phyloP scores from a whole-genome alignment of 148 eudicot species.

The Rhododendron ovatum region DNA sequence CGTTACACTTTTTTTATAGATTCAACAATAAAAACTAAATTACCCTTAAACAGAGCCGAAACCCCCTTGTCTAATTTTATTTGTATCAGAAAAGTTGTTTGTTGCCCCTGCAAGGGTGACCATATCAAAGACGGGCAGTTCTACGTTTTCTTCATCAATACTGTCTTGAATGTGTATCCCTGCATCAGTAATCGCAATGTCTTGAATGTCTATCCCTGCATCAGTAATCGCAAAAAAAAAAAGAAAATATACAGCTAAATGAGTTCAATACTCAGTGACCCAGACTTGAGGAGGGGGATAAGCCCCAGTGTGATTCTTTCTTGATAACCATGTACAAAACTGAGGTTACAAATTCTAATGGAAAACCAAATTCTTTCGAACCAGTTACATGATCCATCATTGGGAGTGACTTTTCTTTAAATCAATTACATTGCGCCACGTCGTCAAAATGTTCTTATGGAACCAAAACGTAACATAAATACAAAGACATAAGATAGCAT shows the following conservation, averaged over 20 bases:
- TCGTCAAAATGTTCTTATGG: background rate
- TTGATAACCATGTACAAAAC: too few relatives aligned
- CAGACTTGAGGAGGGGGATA: too few relatives aligned
- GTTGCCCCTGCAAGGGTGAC: background rate
- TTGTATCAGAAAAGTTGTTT: background rate
- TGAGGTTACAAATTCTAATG: too few relatives aligned
- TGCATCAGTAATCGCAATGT: background rate
- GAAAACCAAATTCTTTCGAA: too few relatives aligned
- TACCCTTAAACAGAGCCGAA: slow-evolving; percentile 21
- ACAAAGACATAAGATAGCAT: background rate
- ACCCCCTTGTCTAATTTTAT: slow-evolving; percentile 20
- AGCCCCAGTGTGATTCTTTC: too few relatives aligned
- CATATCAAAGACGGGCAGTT: background rate
- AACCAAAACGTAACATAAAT: background rate
- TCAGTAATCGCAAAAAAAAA: background rate
- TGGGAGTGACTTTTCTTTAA: too few relatives aligned
- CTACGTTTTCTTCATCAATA: background rate
- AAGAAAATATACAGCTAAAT: background rate
- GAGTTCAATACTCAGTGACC: too few relatives aligned
- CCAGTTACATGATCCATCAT: too few relatives aligned
- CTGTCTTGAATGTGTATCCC: background rate
- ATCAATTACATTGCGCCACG: too few relatives aligned
- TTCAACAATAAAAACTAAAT: too few relatives aligned
- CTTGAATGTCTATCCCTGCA: background rate
- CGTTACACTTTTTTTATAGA: too few relatives aligned